These are phyloP conservation scores for Candida tibetensis DNA, from an alignment of 805 yeast genomes.

Conservation along the genomic window DNA sequence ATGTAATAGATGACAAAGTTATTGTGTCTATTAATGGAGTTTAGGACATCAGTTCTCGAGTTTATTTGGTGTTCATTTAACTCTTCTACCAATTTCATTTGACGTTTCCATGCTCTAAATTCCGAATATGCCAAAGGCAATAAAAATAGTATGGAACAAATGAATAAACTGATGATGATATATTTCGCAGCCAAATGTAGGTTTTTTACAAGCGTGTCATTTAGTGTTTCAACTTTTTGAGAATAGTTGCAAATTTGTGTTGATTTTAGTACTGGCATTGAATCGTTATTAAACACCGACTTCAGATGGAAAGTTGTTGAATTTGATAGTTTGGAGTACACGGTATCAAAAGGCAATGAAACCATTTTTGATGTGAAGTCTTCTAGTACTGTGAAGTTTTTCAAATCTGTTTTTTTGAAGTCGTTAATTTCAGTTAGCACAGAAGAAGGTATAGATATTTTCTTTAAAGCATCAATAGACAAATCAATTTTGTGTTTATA, in stretches of 20 bases:
- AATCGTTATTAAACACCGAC: not conserved
- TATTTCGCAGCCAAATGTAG: slow-evolving; percentile 37
- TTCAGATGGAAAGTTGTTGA: slow-evolving; percentile 20
- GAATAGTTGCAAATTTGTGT: slow-evolving; percentile 36
- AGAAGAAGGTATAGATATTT: slow-evolving; percentile 62
- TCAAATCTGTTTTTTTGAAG: slow-evolving; percentile 49
- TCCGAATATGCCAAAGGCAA: slow-evolving; percentile 47
- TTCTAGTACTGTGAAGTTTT: slow-evolving; percentile 63
- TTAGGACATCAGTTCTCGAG: slow-evolving; percentile 3
- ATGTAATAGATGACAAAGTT: slow-evolving; percentile 7
- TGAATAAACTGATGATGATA: slow-evolving; percentile 32
- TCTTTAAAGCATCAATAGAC: slow-evolving; percentile 52
- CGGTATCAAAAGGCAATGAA: slow-evolving; percentile 54
- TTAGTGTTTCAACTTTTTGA: slow-evolving; percentile 39
- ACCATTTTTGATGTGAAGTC: slow-evolving; percentile 55
- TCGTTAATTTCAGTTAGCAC: slow-evolving; percentile 56
- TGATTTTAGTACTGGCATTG: slow-evolving; percentile 8
- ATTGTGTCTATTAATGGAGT: slow-evolving; percentile 6
- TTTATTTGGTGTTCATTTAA: slow-evolving; percentile 3
- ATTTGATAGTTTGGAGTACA: slow-evolving; percentile 39
- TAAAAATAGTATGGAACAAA: slow-evolving; percentile 38
- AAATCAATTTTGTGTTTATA: slow-evolving; percentile 50
- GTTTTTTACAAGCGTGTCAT: slow-evolving; percentile 22
- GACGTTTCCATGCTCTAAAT: slow-evolving; percentile 45
- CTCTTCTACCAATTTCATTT: slow-evolving; percentile 28